phyloP scores from a whole-genome alignment of 306 rosid species.

The Heteromeles arbutifolia region DNA sequence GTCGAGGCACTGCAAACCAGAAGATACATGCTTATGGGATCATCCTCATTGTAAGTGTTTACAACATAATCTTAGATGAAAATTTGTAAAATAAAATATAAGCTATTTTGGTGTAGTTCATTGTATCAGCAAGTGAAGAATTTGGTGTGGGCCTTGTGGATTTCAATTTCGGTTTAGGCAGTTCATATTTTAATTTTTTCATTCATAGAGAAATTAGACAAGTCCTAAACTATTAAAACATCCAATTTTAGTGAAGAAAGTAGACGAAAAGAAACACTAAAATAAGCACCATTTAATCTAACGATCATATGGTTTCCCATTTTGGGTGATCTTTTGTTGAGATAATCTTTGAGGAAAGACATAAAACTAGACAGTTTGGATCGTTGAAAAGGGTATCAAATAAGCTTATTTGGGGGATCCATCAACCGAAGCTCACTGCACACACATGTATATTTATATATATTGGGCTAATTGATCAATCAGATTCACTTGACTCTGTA shows the following conservation, averaged over 20 bases:
- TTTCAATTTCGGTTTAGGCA: not conserved
- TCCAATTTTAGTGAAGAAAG: no score
- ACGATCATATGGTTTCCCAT: no score
- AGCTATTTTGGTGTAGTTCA: not conserved
- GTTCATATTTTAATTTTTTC: no score
- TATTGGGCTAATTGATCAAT: not conserved
- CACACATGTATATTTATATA: not conserved
- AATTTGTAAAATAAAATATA: not conserved
- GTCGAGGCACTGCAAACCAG: constrained; percentile 60
- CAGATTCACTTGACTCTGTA: constrained; percentile 28
- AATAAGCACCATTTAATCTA: no score
- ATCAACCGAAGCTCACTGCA: not conserved
- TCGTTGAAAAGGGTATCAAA: no score
- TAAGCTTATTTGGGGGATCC: no score
- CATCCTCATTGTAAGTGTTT: constrained; percentile 64
- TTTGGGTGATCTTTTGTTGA: no score
- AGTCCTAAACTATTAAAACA: no score
- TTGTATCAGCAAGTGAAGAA: not conserved
- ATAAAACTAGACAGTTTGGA: no score
- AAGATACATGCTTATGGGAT: constrained; percentile 68
- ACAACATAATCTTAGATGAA: constrained; percentile 8
- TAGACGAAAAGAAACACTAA: no score
- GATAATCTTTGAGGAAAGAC: no score
- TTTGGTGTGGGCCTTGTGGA: not conserved
- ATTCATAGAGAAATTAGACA: no score